Percentiles rank a stretch among this genome's conserved stretches.
Conservation (phyloP, 1,139 yeast species). For the Magnusiomyces paraingens region DNA sequence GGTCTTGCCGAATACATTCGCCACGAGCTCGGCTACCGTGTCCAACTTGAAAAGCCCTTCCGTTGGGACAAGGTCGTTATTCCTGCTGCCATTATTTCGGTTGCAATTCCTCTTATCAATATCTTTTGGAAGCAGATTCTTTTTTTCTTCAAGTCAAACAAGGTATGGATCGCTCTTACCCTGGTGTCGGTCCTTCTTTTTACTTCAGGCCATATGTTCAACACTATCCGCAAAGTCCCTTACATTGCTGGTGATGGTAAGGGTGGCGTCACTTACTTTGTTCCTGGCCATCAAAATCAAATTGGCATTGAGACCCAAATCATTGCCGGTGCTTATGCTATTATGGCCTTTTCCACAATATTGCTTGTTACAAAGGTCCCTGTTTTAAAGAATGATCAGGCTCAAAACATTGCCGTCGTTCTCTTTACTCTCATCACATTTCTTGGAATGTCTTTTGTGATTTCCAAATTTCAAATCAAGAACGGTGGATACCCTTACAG, state of each 20-base stretch:
- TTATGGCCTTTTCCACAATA: constrained; percentile 36
- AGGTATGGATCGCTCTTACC: constrained; percentile 62
- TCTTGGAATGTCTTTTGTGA: constrained; percentile 44
- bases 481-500: constrained; percentile 40
- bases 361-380: constrained; percentile 49
- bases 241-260: constrained; percentile 52
- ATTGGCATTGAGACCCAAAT: constrained; percentile 54
- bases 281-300: constrained; percentile 66
- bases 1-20: constrained; percentile 35
- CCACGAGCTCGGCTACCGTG: constrained; percentile 39
- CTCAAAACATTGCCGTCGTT: constrained; percentile 43
- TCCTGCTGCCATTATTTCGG: constrained; percentile 34
- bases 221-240: constrained; percentile 72
- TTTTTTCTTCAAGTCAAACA: constrained; percentile 36
- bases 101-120: constrained; percentile 22
- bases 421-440: constrained; percentile 39
- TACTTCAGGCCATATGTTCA: constrained; percentile 90
- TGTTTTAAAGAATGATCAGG: constrained; percentile 36
- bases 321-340: constrained; percentile 36
- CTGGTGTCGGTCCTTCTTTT: constrained; percentile 61
- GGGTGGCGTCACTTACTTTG: constrained; percentile 58
- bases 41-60: constrained; percentile 51
- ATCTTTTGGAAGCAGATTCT: constrained; percentile 28
- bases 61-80: constrained; percentile 48
- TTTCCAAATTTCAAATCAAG: constrained; percentile 49